phyloP scores from a whole-genome alignment of 1,284 basidiomycete species.

The Sporisorium iseilematis-ciliati region DNA sequence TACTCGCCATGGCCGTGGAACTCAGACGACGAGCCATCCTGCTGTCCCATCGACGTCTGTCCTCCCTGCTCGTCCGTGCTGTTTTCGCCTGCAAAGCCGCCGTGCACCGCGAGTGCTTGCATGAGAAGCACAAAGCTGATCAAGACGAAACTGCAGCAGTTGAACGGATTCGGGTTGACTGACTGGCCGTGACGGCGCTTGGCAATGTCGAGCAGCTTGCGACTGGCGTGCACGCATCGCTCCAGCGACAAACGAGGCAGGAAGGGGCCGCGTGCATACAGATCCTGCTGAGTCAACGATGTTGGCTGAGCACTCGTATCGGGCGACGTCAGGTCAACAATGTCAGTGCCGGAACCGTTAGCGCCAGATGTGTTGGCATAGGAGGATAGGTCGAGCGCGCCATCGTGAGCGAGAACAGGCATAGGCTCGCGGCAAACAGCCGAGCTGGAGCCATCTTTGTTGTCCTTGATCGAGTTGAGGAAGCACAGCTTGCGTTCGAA shows the following conservation, averaged over 20 bases:
- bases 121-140: conserved; percentile 64
- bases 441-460: conserved; percentile 33
- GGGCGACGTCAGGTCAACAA: conserved; percentile 16
- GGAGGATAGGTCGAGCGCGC: conserved; percentile 16
- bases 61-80: conserved; percentile 20
- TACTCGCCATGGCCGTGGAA: conserved; percentile 26
- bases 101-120: conserved; percentile 61
- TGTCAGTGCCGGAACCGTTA: conserved; percentile 10
- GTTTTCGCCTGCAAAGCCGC: conserved; percentile 35
- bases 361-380: conserved; percentile 19
- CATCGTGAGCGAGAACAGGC: conserved; percentile 41
- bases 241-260: conserved; percentile 55
- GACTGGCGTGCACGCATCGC: conserved; percentile 62
- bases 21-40: conserved; percentile 13
- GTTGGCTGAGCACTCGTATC: conserved; percentile 10
- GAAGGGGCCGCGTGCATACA: conserved; percentile 62
- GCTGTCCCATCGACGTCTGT: conserved; percentile 2
- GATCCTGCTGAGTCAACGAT: conserved; percentile 46
- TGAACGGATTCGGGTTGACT: conserved; percentile 63
- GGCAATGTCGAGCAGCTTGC: conserved; percentile 61
- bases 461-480: conserved; percentile 62
- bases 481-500: conserved; percentile 67
- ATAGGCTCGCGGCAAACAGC: conserved; percentile 59
- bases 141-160: conserved; percentile 64
- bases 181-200: conserved; percentile 45